Evolutionary conservation across 495 filamentous ascomycete species (phyloP).

Genomic region (Sabuloglossum arenarium): DNA sequence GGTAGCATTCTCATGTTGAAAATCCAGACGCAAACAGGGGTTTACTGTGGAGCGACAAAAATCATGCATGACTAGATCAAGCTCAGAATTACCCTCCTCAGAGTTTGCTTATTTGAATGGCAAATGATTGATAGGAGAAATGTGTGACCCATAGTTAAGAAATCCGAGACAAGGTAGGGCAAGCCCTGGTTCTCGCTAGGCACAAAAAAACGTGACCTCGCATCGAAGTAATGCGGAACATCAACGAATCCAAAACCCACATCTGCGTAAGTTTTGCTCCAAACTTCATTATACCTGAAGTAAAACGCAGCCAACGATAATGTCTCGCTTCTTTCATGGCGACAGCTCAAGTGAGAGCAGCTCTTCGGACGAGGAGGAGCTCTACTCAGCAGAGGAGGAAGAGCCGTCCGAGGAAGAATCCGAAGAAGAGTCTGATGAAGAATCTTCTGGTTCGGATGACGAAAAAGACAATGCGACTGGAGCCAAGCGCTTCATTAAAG

Average conservation of each 20-base stretch:
- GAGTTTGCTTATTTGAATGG: background rate
- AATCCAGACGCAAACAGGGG: background rate
- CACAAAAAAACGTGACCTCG: background rate
- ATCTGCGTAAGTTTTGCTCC: background rate
- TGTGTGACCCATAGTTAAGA: too few species aligned
- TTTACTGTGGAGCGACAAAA: background rate
- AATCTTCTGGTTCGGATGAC: conserved; percentile 34
- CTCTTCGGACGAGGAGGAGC: conserved; percentile 29
- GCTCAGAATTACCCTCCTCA: background rate
- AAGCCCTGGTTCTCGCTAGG: background rate
- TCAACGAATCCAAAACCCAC: background rate
- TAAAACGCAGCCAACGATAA: conserved; percentile 18
- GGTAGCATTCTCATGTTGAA: background rate
- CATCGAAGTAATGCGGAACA: too few species aligned
- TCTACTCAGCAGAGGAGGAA: conserved; percentile 10
- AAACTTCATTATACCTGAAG: background rate
- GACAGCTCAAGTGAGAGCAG: conserved; percentile 70
- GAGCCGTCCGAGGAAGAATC: conserved; percentile 26
- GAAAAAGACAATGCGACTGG: conserved; percentile 40
- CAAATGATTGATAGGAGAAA: background rate
- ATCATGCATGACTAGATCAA: background rate
- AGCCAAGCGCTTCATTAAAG: conserved; percentile 60
- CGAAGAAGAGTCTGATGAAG: conserved; percentile 27
- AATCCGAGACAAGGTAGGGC: background rate
- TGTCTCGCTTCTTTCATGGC: conserved; percentile 96